Conservation (phyloP, 768 basidiomycete genomes). For the Phylloporus sp. region DNA sequence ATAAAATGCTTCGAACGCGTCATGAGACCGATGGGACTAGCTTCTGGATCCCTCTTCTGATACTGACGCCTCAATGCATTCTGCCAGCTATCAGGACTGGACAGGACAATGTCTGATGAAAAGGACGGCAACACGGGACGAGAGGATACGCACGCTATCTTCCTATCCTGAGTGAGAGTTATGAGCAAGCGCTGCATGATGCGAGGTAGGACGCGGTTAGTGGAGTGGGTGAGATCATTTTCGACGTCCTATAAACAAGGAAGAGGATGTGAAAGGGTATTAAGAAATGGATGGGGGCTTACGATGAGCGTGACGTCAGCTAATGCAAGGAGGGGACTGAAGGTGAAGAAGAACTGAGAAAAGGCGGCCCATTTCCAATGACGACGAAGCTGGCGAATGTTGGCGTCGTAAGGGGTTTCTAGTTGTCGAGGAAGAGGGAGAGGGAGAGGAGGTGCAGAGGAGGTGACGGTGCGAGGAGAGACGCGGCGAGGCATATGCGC, state of each 20-base stretch:
- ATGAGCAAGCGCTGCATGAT: constrained; percentile 71
- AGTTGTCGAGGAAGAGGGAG: constrained; percentile 24
- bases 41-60: constrained; percentile 60
- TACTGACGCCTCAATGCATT: constrained; percentile 73
- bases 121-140: constrained; percentile 19
- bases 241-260: constrained; percentile 60
- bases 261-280: constrained; percentile 7
- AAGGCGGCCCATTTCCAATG: constrained; percentile 94
- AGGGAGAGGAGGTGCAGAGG: constrained; percentile 28
- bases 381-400: constrained; percentile 55
- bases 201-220: constrained; percentile 58
- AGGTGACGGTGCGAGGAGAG: constrained; percentile 35
- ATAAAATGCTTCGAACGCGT: constrained; percentile 20
- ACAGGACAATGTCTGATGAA: constrained; percentile 8
- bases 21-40: constrained; percentile 65
- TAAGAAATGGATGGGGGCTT: constrained; percentile 26
- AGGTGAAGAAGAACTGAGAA: constrained; percentile 85
- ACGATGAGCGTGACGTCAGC: constrained; percentile 66
- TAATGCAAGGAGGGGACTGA: constrained; percentile 67
- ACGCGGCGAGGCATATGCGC: constrained; percentile 56
- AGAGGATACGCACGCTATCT: constrained; percentile 55
- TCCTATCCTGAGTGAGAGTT: constrained; percentile 74
- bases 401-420: constrained; percentile 29
- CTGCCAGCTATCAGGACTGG: constrained; percentile 75
- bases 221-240: constrained; percentile 61